Conservation (phyloP, 192 early-diverging fungal species). For the Globomyces pollinis-pini region DNA sequence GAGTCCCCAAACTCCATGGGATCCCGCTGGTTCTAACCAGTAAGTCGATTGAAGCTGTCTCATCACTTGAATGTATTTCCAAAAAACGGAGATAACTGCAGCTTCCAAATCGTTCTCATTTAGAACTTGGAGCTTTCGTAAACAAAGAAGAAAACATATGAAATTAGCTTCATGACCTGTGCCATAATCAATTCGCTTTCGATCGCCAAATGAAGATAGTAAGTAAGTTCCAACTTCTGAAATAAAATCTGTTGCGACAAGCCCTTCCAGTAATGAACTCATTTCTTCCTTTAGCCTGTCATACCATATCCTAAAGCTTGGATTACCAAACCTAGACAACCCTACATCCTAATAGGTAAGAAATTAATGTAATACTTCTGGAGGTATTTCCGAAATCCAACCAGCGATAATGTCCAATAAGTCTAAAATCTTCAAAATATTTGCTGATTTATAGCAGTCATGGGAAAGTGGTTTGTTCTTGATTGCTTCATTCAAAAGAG, state of each 20-base stretch:
- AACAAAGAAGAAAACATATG: slow-evolving; percentile 71
- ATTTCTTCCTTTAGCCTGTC: slow-evolving; percentile 57
- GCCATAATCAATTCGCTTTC: slow-evolving; percentile 91
- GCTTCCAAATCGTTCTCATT: slow-evolving; percentile 58
- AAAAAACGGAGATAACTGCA: slow-evolving; percentile 67
- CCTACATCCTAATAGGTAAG: no score
- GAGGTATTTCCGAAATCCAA: slow-evolving; percentile 57
- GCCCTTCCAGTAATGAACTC: background rate
- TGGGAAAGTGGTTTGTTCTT: background rate
- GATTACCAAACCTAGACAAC: slow-evolving; percentile 93
- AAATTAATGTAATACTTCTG: slow-evolving; percentile 64
- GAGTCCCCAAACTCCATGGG: slow-evolving; percentile 85
- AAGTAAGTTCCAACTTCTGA: slow-evolving; percentile 71
- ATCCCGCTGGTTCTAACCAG: slow-evolving; percentile 89
- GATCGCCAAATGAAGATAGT: slow-evolving; percentile 71
- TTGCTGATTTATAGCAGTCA: background rate
- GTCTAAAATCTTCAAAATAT: slow-evolving; percentile 36
- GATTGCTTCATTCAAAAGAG: slow-evolving; percentile 50
- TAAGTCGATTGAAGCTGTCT: slow-evolving; percentile 75
- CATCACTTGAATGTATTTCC: slow-evolving; percentile 69
- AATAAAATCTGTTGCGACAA: background rate
- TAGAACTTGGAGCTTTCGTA: slow-evolving; percentile 63
- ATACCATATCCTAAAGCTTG: slow-evolving; percentile 85
- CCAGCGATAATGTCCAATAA: slow-evolving; percentile 59
- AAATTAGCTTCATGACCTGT: slow-evolving; percentile 94